A percentile compares a stretch with the other conserved stretches of the same genome.
These are phyloP conservation scores for Chalaropsis thielavioides DNA, from an alignment of 2,329 filamentous ascomycete species.

Conservation along the genomic window DNA sequence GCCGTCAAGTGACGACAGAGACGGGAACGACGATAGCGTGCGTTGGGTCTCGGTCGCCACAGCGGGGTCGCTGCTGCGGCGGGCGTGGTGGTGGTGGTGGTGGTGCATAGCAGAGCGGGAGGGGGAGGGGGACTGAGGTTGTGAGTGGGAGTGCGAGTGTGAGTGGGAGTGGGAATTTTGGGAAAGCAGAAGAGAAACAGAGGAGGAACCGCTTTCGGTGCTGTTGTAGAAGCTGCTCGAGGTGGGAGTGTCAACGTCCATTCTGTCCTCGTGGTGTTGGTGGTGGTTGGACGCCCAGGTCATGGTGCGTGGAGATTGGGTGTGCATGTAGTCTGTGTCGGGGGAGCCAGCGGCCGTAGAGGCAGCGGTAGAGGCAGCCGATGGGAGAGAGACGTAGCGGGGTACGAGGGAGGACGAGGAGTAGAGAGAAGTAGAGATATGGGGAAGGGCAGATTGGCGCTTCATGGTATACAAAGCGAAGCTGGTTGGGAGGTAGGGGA, in stretches of 20 bases:
- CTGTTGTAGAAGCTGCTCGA: not conserved
- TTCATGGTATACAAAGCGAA: not conserved
- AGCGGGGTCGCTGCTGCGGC: not conserved
- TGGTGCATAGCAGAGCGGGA: not conserved
- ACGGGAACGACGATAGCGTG: not conserved
- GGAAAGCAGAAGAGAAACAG: not conserved
- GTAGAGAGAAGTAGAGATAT: not conserved
- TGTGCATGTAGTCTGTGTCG: not conserved
- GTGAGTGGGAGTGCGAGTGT: not conserved
- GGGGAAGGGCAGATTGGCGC: not conserved
- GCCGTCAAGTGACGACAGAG: not conserved
- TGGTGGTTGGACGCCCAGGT: not conserved
- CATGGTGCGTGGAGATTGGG: not conserved
- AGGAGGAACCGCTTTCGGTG: not conserved
- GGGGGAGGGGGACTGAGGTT: not conserved
- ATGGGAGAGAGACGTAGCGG: not conserved
- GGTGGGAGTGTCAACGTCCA: not conserved
- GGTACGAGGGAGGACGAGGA: not conserved
- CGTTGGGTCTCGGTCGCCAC: not conserved
- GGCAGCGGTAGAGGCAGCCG: not conserved
- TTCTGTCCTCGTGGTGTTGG: not conserved
- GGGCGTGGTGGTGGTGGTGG: not conserved
- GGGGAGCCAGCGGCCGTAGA: not conserved
- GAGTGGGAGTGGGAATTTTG: not conserved
- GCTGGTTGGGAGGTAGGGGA: too few species aligned